Conservation (phyloP, 2,329 filamentous ascomycete species). For the Tolypocladium paradoxum region DNA sequence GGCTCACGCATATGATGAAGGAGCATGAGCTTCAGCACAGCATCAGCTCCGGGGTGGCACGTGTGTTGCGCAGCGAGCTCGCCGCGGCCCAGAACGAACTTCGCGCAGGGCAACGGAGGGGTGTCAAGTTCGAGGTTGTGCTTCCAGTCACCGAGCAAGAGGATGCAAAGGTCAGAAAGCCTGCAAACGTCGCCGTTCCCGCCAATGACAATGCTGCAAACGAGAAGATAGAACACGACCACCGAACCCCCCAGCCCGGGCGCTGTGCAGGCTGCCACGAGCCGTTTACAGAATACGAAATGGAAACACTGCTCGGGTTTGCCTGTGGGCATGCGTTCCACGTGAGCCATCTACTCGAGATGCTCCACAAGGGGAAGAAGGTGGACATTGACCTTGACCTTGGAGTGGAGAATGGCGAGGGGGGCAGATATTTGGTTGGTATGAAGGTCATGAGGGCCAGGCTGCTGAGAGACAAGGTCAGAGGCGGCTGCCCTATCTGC, state of each 20-base stretch:
- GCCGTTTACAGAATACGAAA: constrained; percentile 49
- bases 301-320: constrained; percentile 67
- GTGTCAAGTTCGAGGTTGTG: constrained; percentile 77
- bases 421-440: constrained; percentile 56
- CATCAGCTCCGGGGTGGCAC: constrained; percentile 82
- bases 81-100: constrained; percentile 71
- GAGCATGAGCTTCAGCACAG: constrained; percentile 94
- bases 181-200: constrained; percentile 14
- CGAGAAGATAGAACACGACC: constrained; percentile 15
- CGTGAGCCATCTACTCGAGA: constrained; percentile 56
- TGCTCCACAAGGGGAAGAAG: constrained; percentile 33
- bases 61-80: constrained; percentile 80
- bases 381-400: constrained; percentile 37
- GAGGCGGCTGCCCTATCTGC: constrained; percentile 54
- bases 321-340: constrained; percentile 78
- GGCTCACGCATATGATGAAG: constrained; percentile 80
- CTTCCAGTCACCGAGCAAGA: constrained; percentile 31
- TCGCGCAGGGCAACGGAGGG: constrained; percentile 67
- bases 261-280: constrained; percentile 49
- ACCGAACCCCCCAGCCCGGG: constrained; percentile 32
- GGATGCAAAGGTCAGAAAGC: constrained; percentile 30
- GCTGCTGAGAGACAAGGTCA: constrained; percentile 60
- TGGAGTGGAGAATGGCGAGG: constrained; percentile 29
- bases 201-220: constrained; percentile 9
- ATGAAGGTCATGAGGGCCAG: constrained; percentile 82